Percentiles rank a stretch among this genome's conserved stretches.
Evolutionary conservation across 2,329 filamentous ascomycete genomes (phyloP).

Genomic region (Blumeria graminis): DNA sequence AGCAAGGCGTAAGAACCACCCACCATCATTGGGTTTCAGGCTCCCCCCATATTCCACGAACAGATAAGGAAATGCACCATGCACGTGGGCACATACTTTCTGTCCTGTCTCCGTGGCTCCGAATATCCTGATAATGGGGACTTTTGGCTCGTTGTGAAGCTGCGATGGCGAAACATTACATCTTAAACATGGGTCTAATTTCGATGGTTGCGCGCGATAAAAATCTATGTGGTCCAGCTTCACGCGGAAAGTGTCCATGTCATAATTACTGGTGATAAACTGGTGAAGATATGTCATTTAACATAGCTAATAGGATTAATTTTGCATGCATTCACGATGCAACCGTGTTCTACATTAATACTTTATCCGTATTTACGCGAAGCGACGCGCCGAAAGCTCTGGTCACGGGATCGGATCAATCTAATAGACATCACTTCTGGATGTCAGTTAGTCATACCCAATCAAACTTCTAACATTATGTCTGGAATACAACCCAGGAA

Average conservation of each 20-base stretch:
- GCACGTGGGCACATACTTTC: conserved; percentile 86
- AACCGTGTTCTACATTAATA: no score
- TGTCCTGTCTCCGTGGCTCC: conserved; percentile 85
- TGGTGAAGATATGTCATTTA: background rate
- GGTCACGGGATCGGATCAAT: no score
- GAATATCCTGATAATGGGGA: conserved; percentile 77
- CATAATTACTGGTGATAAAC: background rate
- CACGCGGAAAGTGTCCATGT: conserved; percentile 60
- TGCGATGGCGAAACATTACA: conserved; percentile 35
- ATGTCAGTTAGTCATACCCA: background rate
- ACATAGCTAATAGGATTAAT: background rate
- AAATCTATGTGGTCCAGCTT: conserved; percentile 90
- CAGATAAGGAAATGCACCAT: conserved; percentile 89
- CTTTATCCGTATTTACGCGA: no score
- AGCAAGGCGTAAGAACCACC: conserved; percentile 10
- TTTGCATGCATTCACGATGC: no score
- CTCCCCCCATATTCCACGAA: conserved; percentile 65
- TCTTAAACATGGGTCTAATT: conserved; percentile 58
- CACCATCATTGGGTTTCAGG: conserved; percentile 42
- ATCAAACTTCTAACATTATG: conserved; percentile 12
- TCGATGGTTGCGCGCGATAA: conserved; percentile 60
- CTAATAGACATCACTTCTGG: no score
- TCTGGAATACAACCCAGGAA: conserved; percentile 17
- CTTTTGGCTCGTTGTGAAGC: conserved; percentile 38
- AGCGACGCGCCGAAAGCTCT: no score